A percentile compares a stretch with the other conserved stretches of the same genome.
Conservation (phyloP, 2,329 filamentous ascomycete species). For the Phyllosticta capitalensis region DNA sequence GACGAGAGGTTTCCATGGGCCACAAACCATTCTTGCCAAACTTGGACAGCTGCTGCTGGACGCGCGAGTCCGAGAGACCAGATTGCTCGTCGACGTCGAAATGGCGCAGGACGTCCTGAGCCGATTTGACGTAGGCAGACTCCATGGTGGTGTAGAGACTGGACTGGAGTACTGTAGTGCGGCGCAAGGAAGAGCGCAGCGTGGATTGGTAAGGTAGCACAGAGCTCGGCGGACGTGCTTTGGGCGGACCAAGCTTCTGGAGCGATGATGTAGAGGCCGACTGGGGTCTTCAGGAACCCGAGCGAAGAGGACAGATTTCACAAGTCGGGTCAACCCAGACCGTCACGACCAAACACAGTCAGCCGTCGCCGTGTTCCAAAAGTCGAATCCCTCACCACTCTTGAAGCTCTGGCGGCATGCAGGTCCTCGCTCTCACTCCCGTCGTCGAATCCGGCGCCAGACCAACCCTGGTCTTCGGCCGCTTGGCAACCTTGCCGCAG, state of each 20-base stretch:
- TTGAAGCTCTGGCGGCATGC: not conserved
- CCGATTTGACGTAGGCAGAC: conserved; percentile 41
- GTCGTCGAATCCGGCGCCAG: not conserved
- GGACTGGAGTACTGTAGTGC: not conserved
- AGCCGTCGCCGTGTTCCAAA: not conserved
- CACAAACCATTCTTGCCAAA: conserved; percentile 46
- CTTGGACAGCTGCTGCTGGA: conserved; percentile 35
- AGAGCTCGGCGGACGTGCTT: conserved; percentile 6
- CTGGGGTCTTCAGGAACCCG: not conserved
- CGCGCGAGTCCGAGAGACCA: conserved; percentile 43
- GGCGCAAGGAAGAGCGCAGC: not conserved
- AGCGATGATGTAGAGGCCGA: conserved; percentile 8
- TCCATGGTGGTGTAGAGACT: conserved; percentile 34
- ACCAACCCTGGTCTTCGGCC: not conserved
- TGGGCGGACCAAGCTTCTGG: conserved; percentile 10
- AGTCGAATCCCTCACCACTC: not conserved
- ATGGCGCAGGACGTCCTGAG: conserved; percentile 41
- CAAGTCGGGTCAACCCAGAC: not conserved
- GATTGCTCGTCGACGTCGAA: conserved; percentile 43
- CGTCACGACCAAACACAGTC: not conserved
- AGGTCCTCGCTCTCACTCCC: not conserved
- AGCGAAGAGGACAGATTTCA: not conserved
- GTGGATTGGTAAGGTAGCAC: not conserved
- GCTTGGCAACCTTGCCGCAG: not conserved
- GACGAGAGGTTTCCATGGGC: not conserved